phyloP scores from a whole-genome alignment of 73 alveolate species.

The Stentor roeselii region DNA sequence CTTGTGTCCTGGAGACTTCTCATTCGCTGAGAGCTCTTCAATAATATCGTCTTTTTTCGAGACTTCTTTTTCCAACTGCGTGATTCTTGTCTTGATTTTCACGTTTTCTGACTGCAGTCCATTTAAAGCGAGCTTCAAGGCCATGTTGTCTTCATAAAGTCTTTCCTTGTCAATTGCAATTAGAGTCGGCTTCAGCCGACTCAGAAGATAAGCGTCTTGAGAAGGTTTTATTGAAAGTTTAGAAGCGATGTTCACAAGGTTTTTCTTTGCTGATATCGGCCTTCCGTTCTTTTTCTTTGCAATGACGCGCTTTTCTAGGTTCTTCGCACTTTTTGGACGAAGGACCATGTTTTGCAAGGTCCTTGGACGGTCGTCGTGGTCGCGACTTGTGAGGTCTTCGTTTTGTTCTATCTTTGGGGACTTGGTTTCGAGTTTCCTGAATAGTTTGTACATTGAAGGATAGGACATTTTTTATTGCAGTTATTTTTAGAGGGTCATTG shows the following conservation, averaged over 20 bases:
- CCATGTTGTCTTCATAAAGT: constrained; percentile 42
- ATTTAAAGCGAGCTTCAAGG: constrained; percentile 28
- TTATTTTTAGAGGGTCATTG: too few relatives aligned
- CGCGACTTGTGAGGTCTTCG: neutral
- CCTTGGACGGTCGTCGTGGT: neutral
- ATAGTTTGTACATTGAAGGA: constrained; percentile 6
- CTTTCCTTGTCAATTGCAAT: constrained; percentile 29
- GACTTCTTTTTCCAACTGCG: constrained; percentile 3
- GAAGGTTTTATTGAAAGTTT: neutral
- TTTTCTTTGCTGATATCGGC: neutral
- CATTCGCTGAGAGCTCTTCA: neutral
- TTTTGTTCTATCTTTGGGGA: neutral
- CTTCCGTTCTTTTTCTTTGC: neutral
- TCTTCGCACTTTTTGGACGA: constrained; percentile 22
- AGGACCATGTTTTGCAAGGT: neutral
- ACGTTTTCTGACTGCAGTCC: constrained; percentile 29
- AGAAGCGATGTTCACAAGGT: neutral
- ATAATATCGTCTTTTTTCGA: constrained; percentile 26
- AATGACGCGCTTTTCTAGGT: neutral
- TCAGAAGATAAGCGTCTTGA: neutral
- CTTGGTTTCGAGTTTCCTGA: constrained; percentile 14
- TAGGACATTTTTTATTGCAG: neutral
- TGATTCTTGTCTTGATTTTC: constrained; percentile 30
- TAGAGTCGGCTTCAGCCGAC: neutral
- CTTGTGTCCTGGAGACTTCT: neutral